Evolutionary conservation across 2,329 filamentous ascomycete genomes (phyloP).

Genomic region (Pleomassaria siparia): DNA sequence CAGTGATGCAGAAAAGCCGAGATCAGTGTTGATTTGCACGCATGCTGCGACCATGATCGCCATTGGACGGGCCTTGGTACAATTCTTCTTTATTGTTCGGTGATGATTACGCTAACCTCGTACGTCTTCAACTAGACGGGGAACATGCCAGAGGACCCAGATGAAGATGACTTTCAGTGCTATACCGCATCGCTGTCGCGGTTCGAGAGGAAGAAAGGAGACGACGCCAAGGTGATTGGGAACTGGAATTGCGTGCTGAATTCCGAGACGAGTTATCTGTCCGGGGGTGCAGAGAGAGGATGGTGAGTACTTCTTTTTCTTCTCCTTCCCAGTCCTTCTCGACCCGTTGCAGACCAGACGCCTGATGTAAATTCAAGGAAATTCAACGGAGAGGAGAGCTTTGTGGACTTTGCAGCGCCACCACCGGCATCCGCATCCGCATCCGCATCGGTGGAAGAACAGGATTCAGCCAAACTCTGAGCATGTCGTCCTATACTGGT

Average conservation of each 20-base stretch:
- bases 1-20: constrained; percentile 60
- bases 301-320: constrained; percentile 61
- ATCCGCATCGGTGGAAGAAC: constrained; percentile 12
- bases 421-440: no score
- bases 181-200: constrained; percentile 81
- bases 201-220: constrained; percentile 56
- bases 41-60: constrained; percentile 91
- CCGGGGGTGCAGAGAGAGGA: constrained; percentile 78
- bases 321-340: constrained; percentile 1
- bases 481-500: no score
- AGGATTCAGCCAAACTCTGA: constrained; percentile 29
- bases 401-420: constrained; percentile 28
- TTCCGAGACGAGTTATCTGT: constrained; percentile 83
- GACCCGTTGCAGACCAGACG: neutral
- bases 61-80: constrained; percentile 75
- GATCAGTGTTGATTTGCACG: constrained; percentile 76
- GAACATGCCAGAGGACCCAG: constrained; percentile 67
- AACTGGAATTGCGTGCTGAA: constrained; percentile 80
- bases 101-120: no score
- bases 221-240: constrained; percentile 67
- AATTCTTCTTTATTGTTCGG: no score
- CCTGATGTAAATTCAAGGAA: constrained; percentile 25
- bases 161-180: constrained; percentile 77
- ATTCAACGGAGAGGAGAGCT: constrained; percentile 42
- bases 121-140: no score